These are phyloP conservation scores for Dryas integrifolia DNA, from an alignment of 331 rosid genomes.

Conservation along the genomic window DNA sequence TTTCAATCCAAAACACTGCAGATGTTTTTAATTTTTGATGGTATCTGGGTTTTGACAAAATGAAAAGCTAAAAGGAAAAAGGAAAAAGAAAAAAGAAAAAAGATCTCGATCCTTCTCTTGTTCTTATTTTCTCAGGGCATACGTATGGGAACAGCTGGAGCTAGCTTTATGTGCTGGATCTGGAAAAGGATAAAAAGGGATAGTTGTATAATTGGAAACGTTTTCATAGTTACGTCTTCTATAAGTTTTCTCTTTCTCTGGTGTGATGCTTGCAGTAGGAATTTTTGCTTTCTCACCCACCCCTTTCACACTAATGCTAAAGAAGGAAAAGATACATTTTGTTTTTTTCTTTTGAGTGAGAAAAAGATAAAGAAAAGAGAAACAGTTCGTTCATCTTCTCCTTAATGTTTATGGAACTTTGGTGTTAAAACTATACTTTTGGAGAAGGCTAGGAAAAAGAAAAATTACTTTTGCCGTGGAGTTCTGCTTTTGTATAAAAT, in stretches of 20 bases:
- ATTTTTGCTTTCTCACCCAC: conserved; percentile 42
- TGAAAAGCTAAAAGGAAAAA: neutral
- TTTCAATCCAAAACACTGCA: neutral
- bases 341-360: conserved; percentile 21
- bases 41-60: conserved; percentile 12
- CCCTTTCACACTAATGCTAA: conserved; percentile 42
- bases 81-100: neutral
- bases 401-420: conserved; percentile 26
- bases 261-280: conserved; percentile 36
- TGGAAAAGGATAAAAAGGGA: conserved; percentile 38
- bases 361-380: conserved; percentile 12
- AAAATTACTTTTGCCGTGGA: neutral
- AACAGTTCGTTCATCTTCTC: conserved; percentile 37
- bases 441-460: conserved; percentile 23
- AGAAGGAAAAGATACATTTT: conserved; percentile 26
- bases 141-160: conserved; percentile 46
- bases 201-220: conserved; percentile 30
- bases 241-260: conserved; percentile 39
- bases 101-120: conserved; percentile 16
- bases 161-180: conserved; percentile 60
- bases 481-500: conserved; percentile 20
- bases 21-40: neutral
- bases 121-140: conserved; percentile 20
- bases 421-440: conserved; percentile 30
- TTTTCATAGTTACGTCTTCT: conserved; percentile 55